Base-by-base conservation (phyloP, 1,139 yeast genomes). In the Geotrichum candidum region DNA sequence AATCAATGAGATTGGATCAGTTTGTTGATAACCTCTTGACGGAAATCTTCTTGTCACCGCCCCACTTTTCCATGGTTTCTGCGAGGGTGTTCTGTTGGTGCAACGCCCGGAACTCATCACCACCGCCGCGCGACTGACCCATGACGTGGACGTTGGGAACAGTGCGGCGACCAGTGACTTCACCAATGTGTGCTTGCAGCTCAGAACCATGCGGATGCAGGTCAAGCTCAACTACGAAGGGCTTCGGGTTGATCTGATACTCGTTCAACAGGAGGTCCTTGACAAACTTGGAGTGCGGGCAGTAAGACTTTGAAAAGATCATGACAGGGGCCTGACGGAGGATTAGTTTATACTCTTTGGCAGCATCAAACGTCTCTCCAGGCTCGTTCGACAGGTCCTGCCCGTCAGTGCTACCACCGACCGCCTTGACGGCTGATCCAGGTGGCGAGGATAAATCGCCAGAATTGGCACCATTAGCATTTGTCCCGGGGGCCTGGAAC, bases 101-200 rank as follows among this genome's bases (percentile, higher is more conserved):
- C 65, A 89, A 77, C 54, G 77, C 80, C 46, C 76, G 78, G 71
- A 94, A 84, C 65, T 90, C 97, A 73, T 91, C 97, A 60, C 84
- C 83, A 64, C 99, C 99, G 66, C 99, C 99, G 67, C 92, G 84
- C 76, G 90, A 95, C 72, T 87, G 79, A 63, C 96, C 96, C 62
- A 81, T 85, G 70, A 94, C 90, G 76, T 88, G 88, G 66, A 94
- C 85, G 75, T 90, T 92, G 65, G 99, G 99, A 63, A 94, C 98
- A 35, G 98, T 90, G 70, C 83, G 81, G 75, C 95, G 96, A 64
- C 97, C 96, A 41, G 96, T 88, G 65, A 89, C 76, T 69, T 85
- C 84, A 58, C 76, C 77, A 68, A 94, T 80, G 65, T 96, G 94
- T 54, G 82, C 86, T 77, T 92, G 98, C 67, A 92, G 83, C 52